A percentile compares a stretch with the other conserved stretches of the same genome.
phyloP scores from a whole-genome alignment of 257 asterid genomes.

The Solanum etuberosum region DNA sequence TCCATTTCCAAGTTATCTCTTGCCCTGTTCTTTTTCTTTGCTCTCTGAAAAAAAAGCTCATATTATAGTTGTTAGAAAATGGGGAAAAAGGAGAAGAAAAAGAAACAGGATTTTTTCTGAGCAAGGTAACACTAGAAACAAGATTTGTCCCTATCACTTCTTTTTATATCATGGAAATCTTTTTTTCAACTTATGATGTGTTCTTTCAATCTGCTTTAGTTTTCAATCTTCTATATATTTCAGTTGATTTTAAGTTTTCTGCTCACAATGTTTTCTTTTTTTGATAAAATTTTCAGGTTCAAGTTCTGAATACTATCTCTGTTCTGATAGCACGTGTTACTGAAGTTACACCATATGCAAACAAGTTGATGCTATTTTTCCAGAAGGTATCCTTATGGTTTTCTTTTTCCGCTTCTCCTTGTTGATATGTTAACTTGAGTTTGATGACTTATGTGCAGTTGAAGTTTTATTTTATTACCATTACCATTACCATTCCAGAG shows the following conservation, averaged over 20 bases:
- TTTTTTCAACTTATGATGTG: neutral
- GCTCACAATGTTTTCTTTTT: constrained; percentile 2
- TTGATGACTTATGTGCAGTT: neutral
- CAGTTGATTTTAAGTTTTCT: neutral
- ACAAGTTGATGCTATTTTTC: constrained; percentile 77
- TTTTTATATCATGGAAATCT: neutral
- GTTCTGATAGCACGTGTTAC: constrained; percentile 62
- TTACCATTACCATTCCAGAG: neutral
- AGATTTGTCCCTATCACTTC: neutral
- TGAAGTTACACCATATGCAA: constrained; percentile 67
- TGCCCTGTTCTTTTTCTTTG: neutral
- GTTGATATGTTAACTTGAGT: neutral
- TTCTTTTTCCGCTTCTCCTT: neutral
- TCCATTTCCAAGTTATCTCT: neutral
- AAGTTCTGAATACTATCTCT: constrained; percentile 81
- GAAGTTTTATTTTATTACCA: neutral
- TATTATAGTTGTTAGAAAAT: neutral
- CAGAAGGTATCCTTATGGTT: constrained; percentile 47
- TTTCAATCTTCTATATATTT: neutral
- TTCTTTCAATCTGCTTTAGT: neutral
- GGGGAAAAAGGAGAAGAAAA: neutral
- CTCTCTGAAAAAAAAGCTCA: neutral
- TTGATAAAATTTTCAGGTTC: constrained; percentile 57
- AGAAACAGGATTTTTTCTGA: neutral
- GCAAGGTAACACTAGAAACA: neutral